A percentile compares a stretch with the other conserved stretches of the same genome.
These are phyloP conservation scores for Madurella mycetomatis DNA, from an alignment of 2,329 filamentous ascomycete species.

Conservation along the genomic window DNA sequence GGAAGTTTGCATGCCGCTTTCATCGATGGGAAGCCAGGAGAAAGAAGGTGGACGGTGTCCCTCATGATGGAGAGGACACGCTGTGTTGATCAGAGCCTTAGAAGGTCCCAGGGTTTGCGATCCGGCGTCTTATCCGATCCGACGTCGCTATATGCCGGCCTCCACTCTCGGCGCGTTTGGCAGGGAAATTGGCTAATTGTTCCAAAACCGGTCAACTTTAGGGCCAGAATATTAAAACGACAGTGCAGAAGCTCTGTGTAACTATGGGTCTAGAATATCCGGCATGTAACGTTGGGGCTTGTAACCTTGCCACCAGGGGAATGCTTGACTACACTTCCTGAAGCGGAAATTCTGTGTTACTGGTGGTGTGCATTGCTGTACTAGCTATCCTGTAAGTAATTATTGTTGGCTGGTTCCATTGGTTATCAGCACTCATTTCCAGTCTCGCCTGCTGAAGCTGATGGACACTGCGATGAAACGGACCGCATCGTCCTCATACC, in stretches of 20 bases:
- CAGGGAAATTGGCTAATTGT: constrained; percentile 1
- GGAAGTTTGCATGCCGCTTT: not conserved
- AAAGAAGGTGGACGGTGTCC: not conserved
- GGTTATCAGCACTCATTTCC: too few relatives aligned
- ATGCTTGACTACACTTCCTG: too few relatives aligned
- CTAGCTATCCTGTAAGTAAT: too few relatives aligned
- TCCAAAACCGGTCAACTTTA: not conserved
- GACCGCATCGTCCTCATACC: too few relatives aligned
- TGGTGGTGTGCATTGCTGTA: too few relatives aligned
- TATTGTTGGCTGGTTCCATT: too few relatives aligned
- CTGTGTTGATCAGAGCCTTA: not conserved
- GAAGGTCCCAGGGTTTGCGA: not conserved
- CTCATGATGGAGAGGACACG: not conserved
- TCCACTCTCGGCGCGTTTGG: constrained; percentile 1
- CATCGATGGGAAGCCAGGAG: not conserved
- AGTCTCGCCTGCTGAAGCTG: too few relatives aligned
- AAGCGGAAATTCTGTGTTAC: too few relatives aligned
- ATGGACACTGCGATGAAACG: too few relatives aligned
- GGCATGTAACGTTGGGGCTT: not conserved
- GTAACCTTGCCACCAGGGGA: not conserved
- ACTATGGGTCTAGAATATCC: not conserved
- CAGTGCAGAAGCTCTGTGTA: not conserved
- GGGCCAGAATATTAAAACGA: not conserved
- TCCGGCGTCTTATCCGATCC: not conserved
- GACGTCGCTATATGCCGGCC: constrained; percentile 4